These are phyloP conservation scores for Cyberlindnera euphorbiae DNA, from an alignment of 805 yeast species.

Conservation along the genomic window DNA sequence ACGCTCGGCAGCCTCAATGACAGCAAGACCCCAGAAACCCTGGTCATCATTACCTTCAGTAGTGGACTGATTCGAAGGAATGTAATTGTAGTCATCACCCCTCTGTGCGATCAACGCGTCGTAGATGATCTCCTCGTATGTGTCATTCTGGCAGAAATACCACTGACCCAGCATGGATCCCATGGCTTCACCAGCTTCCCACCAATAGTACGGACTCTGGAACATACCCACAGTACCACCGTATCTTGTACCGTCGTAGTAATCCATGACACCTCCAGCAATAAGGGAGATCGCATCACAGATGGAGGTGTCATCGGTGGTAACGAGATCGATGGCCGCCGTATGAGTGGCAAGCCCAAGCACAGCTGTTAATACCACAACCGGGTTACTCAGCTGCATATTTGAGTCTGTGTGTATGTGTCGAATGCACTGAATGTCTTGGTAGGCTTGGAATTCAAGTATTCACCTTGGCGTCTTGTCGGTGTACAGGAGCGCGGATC, in stretches of 20 bases:
- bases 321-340: conserved; percentile 35
- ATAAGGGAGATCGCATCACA: conserved; percentile 53
- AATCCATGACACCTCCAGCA: conserved; percentile 61
- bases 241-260: conserved; percentile 54
- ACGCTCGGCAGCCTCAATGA: conserved; percentile 59
- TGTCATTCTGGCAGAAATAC: conserved; percentile 65
- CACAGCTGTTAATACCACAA: background rate
- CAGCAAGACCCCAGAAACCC: conserved; percentile 69
- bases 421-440: no score
- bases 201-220: conserved; percentile 76
- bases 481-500: no score
- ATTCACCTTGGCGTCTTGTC: no score
- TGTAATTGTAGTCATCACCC: conserved; percentile 49
- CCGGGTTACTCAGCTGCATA: no score
- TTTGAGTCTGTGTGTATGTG: no score
- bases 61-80: conserved; percentile 58
- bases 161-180: conserved; percentile 65
- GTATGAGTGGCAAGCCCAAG: conserved; percentile 1
- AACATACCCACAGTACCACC: conserved; percentile 78
- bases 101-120: conserved; percentile 47
- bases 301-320: conserved; percentile 40
- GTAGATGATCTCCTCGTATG: conserved; percentile 54
- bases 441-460: no score
- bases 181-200: conserved; percentile 90
- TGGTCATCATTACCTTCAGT: conserved; percentile 77